phyloP scores from a whole-genome alignment of 1,284 basidiomycete species.

The Ustilago curta region DNA sequence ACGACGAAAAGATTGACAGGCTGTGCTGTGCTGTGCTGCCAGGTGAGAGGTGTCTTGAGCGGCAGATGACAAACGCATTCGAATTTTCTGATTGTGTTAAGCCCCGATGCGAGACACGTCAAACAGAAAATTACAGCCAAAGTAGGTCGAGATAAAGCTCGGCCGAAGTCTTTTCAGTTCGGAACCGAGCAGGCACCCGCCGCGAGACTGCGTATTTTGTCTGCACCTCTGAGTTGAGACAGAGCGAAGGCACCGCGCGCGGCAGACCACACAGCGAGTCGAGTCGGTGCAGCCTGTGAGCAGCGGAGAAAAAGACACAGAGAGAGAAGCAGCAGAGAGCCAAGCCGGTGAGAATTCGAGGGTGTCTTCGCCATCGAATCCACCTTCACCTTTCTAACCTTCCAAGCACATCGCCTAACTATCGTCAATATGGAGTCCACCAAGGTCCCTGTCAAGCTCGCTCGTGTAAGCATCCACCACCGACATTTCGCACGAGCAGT shows the following conservation, averaged over 20 bases:
- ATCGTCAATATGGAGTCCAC: constrained; percentile 58
- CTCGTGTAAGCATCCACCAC: constrained; percentile 52
- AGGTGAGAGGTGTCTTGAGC: background rate
- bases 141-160: background rate
- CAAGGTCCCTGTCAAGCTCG: constrained; percentile 59
- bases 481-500: constrained; percentile 8
- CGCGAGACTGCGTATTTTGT: background rate
- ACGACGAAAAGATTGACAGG: background rate
- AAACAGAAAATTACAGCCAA: background rate
- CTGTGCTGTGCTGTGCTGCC: constrained; percentile 1
- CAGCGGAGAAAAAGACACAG: too few relatives aligned
- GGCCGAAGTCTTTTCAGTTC: constrained; percentile 4
- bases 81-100: background rate
- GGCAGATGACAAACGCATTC: too few relatives aligned
- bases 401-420: constrained; percentile 42
- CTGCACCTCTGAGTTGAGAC: background rate
- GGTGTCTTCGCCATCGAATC: constrained; percentile 29
- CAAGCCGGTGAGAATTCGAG: background rate
- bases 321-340: background rate
- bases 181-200: constrained; percentile 12
- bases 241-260: too few relatives aligned
- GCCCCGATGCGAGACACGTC: background rate
- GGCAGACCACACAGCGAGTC: background rate
- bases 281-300: background rate
- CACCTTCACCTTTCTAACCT: constrained; percentile 17